These are phyloP conservation scores for Acacia crassicarpa DNA, from an alignment of 306 rosid species.

Conservation along the genomic window DNA sequence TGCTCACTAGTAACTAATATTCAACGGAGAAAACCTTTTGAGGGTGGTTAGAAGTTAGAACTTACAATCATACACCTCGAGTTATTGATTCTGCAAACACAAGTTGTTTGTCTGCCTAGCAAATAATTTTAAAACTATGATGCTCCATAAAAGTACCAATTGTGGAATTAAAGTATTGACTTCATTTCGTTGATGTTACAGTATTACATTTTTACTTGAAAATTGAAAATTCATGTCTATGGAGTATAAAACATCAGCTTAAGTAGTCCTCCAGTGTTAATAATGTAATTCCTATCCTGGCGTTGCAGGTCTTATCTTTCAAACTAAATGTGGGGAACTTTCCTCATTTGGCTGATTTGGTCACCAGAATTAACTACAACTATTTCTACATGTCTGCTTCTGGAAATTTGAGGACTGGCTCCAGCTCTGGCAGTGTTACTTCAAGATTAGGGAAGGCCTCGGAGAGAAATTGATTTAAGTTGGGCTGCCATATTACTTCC, in stretches of 20 bases:
- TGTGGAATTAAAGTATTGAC: neutral
- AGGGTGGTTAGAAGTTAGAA: neutral
- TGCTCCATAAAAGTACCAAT: neutral
- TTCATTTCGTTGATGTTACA: conserved; percentile 7
- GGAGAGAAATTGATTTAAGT: conserved; percentile 41
- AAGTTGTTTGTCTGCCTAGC: neutral
- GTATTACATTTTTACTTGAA: neutral
- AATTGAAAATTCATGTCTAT: neutral
- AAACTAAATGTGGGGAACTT: conserved; percentile 94
- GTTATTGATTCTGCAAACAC: neutral
- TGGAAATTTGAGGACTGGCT: conserved; percentile 81
- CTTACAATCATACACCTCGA: neutral
- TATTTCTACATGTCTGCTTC: conserved; percentile 87
- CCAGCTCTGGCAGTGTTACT: conserved; percentile 53
- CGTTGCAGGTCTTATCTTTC: conserved; percentile 86
- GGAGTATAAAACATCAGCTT: neutral
- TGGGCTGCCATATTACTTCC: conserved; percentile 13
- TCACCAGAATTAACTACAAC: conserved; percentile 91
- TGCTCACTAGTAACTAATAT: neutral
- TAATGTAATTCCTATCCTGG: conserved; percentile 19
- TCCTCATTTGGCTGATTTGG: conserved; percentile 96
- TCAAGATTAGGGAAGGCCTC: conserved; percentile 63
- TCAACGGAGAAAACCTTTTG: neutral
- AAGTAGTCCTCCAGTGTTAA: neutral
- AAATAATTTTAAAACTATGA: neutral